These are phyloP conservation scores for Tricholoma flavovirens DNA, from an alignment of 768 basidiomycete genomes.

Conservation along the genomic window DNA sequence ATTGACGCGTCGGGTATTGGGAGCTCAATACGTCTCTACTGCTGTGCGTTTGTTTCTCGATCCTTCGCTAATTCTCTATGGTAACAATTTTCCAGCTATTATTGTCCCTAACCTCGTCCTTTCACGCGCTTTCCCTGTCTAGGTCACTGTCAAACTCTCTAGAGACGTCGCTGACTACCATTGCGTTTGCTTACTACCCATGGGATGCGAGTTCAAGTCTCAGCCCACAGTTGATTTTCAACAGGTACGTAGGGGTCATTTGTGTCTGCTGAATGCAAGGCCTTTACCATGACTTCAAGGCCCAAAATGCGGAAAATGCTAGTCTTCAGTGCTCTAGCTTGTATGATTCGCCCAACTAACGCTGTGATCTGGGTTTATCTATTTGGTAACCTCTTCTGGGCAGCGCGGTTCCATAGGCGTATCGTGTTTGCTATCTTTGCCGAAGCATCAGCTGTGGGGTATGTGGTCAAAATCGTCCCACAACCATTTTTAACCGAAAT, in stretches of 20 bases:
- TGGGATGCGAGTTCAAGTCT: slow-evolving; percentile 45
- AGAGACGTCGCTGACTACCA: slow-evolving; percentile 78
- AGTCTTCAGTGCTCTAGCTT: slow-evolving; percentile 67
- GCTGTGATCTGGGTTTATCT: slow-evolving; percentile 81
- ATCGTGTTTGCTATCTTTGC: slow-evolving; percentile 28
- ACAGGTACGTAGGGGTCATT: slow-evolving; percentile 24
- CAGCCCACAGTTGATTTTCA: slow-evolving; percentile 33
- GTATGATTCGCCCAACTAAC: slow-evolving; percentile 84
- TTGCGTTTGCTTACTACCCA: slow-evolving; percentile 75
- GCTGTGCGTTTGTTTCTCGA: slow-evolving; percentile 47
- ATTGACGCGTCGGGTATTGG: slow-evolving; percentile 53
- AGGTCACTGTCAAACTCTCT: slow-evolving; percentile 90
- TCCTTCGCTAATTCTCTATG: not conserved
- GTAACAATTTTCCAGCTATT: slow-evolving; percentile 45
- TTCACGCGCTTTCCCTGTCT: slow-evolving; percentile 78
- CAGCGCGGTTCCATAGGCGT: slow-evolving; percentile 31
- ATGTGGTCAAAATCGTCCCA: slow-evolving; percentile 12
- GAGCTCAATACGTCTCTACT: slow-evolving; percentile 48
- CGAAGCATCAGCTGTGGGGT: slow-evolving; percentile 45
- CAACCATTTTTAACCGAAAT: not conserved
- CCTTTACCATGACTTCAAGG: slow-evolving; percentile 14
- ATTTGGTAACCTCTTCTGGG: slow-evolving; percentile 52
- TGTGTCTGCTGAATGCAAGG: not conserved
- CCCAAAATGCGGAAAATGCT: slow-evolving; percentile 33
- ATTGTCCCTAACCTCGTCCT: slow-evolving; percentile 80